These are phyloP conservation scores for Pugionium cornutum DNA, from an alignment of 345 rosid species.

Conservation along the genomic window DNA sequence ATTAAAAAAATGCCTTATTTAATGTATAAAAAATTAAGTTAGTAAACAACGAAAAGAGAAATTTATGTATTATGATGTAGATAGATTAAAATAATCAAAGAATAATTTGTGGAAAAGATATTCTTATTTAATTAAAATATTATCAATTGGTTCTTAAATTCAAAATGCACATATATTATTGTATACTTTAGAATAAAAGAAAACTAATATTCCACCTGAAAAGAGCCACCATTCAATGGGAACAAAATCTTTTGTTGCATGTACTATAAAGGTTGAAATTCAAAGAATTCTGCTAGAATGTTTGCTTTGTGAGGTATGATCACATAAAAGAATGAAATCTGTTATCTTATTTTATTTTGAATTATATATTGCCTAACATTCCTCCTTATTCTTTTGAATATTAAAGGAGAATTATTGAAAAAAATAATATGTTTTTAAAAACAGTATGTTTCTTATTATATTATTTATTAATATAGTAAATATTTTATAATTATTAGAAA, in stretches of 20 bases:
- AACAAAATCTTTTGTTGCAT: constrained; percentile 41
- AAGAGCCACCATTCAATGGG: constrained; percentile 43
- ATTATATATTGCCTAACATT: constrained; percentile 28
- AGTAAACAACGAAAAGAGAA: constrained; percentile 25
- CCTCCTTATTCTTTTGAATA: not conserved
- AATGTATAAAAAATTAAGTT: constrained; percentile 11
- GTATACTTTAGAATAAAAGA: constrained; percentile 15
- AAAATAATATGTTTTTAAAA: no score
- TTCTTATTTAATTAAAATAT: constrained; percentile 28
- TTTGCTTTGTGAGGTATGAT: constrained; percentile 38
- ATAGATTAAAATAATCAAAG: constrained; percentile 35
- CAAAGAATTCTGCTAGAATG: constrained; percentile 35
- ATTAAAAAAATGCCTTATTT: no score
- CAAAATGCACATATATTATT: constrained; percentile 34
- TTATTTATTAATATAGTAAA: no score
- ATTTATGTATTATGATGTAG: constrained; percentile 36
- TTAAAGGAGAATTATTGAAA: no score
- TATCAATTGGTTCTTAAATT: constrained; percentile 21
- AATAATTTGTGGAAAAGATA: constrained; percentile 26
- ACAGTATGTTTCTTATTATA: no score
- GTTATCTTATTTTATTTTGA: constrained; percentile 19
- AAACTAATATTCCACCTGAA: constrained; percentile 40
- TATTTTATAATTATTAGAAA: no score
- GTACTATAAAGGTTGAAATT: constrained; percentile 42
- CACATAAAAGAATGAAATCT: constrained; percentile 35